phyloP scores from a whole-genome alignment of 305 asterid species.

The Fraxinus paxiana region DNA sequence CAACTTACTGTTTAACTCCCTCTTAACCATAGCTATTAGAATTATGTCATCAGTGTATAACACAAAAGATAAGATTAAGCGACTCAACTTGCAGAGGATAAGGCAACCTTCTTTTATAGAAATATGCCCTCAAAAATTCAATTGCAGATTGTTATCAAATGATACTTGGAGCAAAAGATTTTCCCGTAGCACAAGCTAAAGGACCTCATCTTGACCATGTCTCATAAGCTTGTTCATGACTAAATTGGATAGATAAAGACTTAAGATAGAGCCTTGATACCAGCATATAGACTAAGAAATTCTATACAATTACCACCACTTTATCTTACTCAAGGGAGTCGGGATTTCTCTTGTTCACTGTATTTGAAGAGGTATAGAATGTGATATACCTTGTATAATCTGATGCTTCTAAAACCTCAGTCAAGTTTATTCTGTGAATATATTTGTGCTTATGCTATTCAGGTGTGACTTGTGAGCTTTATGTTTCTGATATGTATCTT shows the following conservation, averaged over 20 bases:
- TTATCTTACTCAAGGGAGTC: background rate
- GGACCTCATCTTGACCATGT: background rate
- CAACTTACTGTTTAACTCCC: background rate
- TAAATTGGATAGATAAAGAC: background rate
- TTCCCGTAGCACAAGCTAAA: background rate
- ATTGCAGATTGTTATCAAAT: background rate
- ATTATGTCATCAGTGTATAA: background rate
- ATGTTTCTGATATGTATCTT: background rate
- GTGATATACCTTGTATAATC: background rate
- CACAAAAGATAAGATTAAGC: background rate
- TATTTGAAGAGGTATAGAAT: background rate
- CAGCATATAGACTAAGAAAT: background rate
- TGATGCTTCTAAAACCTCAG: background rate
- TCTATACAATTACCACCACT: background rate
- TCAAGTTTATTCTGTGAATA: background rate
- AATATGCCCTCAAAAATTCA: background rate
- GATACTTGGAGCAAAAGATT: background rate
- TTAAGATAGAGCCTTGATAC: background rate
- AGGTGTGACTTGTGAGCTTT: background rate
- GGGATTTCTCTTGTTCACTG: background rate
- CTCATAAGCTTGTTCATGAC: background rate
- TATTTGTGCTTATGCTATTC: background rate
- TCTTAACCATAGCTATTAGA: background rate
- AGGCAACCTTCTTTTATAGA: background rate
- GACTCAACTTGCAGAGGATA: background rate